phyloP scores from a whole-genome alignment of 164 flowering plant species.

The Umbilicus rupestris region DNA sequence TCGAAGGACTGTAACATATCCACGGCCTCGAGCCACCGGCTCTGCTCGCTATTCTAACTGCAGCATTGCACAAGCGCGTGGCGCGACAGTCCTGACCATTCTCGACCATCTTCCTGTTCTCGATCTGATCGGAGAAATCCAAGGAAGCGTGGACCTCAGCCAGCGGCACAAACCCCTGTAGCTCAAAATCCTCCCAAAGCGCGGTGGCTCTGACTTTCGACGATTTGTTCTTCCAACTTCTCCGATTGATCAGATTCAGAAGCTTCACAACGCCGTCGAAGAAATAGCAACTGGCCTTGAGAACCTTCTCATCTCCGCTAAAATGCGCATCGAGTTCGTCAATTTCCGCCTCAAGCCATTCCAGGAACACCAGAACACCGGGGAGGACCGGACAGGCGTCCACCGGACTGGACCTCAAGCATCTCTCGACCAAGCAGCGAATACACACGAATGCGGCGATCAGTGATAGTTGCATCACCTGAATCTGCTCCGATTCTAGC shows the following conservation, averaged over 20 bases:
- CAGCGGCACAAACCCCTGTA: conserved; percentile 56
- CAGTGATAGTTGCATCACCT: conserved; percentile 25
- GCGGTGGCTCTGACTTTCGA: conserved; percentile 22
- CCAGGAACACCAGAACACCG: conserved; percentile 54
- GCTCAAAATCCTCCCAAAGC: conserved; percentile 83
- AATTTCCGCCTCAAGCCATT: conserved; percentile 39
- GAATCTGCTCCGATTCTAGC: conserved; percentile 15
- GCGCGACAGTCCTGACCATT: conserved; percentile 26
- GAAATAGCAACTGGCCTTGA: conserved; percentile 40
- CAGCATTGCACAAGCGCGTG: conserved; percentile 46
- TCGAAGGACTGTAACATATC: neutral
- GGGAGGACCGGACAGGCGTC: conserved; percentile 49
- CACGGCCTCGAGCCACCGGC: conserved; percentile 16
- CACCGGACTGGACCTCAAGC: conserved; percentile 20
- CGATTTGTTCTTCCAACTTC: conserved; percentile 12
- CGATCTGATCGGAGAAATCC: conserved; percentile 29
- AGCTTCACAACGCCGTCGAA: conserved; percentile 36
- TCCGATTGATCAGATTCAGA: conserved; percentile 29
- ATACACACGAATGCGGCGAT: conserved; percentile 38
- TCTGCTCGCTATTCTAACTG: conserved; percentile 28
- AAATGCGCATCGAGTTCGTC: conserved; percentile 21
- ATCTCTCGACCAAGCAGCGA: conserved; percentile 56
- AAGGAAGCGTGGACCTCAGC: conserved; percentile 21
- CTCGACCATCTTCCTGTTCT: conserved; percentile 16
- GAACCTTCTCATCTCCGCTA: conserved; percentile 30